Evolutionary conservation across 2,329 filamentous ascomycete genomes (phyloP).

Genomic region (Colletotrichum magnum): DNA sequence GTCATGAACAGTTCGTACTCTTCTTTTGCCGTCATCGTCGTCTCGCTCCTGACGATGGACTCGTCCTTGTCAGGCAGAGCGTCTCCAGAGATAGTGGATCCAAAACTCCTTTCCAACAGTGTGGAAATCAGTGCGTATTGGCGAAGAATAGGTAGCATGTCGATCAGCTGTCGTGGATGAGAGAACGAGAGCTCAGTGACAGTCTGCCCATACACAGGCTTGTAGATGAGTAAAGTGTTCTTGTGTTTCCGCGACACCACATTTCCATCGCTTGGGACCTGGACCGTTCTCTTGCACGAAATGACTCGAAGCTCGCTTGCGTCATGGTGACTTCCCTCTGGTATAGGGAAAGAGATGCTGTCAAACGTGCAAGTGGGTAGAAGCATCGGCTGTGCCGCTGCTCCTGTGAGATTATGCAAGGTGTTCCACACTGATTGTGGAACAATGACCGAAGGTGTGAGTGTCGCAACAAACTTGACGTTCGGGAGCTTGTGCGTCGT

Average conservation of each 20-base stretch:
- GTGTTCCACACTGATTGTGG: constrained; percentile 75
- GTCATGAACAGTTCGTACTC: constrained; percentile 52
- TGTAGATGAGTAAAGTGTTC: constrained; percentile 78
- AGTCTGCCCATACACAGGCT: constrained; percentile 78
- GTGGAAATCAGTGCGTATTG: constrained; percentile 81
- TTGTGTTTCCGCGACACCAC: constrained; percentile 57
- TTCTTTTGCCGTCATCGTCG: constrained; percentile 50
- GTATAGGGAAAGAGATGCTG: constrained; percentile 69
- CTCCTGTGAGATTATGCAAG: constrained; percentile 71
- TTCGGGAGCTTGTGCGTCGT: constrained; percentile 72
- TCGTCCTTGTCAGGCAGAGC: constrained; percentile 48
- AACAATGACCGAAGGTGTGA: constrained; percentile 81
- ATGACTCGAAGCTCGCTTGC: constrained; percentile 72
- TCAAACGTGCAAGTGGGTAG: constrained; percentile 67
- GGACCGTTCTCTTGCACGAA: constrained; percentile 61
- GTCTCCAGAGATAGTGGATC: constrained; percentile 36
- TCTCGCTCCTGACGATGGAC: constrained; percentile 36
- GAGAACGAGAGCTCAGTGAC: constrained; percentile 80
- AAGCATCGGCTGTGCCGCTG: constrained; percentile 57
- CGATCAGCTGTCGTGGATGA: constrained; percentile 82
- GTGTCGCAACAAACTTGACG: constrained; percentile 80
- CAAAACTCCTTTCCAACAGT: constrained; percentile 74
- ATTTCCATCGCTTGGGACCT: constrained; percentile 53
- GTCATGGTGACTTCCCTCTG: constrained; percentile 64
- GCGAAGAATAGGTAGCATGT: constrained; percentile 79